These are phyloP conservation scores for Spathaspora hagerdaliae DNA, from an alignment of 805 yeast species.

Conservation along the genomic window DNA sequence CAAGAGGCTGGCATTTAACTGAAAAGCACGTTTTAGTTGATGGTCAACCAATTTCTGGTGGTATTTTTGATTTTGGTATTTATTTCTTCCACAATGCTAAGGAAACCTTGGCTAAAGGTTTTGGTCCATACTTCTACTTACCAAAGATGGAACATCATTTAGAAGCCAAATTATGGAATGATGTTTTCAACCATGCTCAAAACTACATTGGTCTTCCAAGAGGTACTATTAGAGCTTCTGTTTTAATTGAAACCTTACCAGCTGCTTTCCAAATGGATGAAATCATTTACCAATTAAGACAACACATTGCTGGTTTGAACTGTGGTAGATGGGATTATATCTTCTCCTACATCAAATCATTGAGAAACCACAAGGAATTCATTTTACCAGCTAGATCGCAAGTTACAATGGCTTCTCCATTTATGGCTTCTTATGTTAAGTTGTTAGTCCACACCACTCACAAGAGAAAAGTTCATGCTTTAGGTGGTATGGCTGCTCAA, in stretches of 20 bases:
- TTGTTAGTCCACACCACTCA: conserved; percentile 72
- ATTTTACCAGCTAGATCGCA: conserved; percentile 76
- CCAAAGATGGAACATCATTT: conserved; percentile 86
- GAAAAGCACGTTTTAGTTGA: conserved; percentile 70
- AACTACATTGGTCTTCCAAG: conserved; percentile 64
- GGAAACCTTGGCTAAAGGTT: conserved; percentile 56
- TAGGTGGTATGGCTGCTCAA: conserved; percentile 91
- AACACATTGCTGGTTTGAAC: conserved; percentile 75
- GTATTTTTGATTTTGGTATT: conserved; percentile 74
- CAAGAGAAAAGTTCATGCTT: conserved; percentile 75
- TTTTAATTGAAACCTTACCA: conserved; percentile 77
- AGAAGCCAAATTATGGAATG: conserved; percentile 83
- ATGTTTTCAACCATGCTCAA: conserved; percentile 71
- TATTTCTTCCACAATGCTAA: conserved; percentile 74
- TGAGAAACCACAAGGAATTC: conserved; percentile 63
- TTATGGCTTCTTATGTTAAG: conserved; percentile 75
- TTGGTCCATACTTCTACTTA: conserved; percentile 77
- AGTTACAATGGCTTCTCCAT: conserved; percentile 78
- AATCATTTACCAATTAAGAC: conserved; percentile 70
- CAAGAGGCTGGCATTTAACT: conserved; percentile 84
- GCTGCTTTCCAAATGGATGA: conserved; percentile 88
- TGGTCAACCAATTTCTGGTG: conserved; percentile 74
- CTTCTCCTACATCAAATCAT: conserved; percentile 72
- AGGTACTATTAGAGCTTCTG: conserved; percentile 80
- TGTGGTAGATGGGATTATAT: conserved; percentile 92